A percentile compares a stretch with the other conserved stretches of the same genome.
These are phyloP conservation scores for Albatrellus ellisii DNA, from an alignment of 768 basidiomycete genomes.

Conservation along the genomic window DNA sequence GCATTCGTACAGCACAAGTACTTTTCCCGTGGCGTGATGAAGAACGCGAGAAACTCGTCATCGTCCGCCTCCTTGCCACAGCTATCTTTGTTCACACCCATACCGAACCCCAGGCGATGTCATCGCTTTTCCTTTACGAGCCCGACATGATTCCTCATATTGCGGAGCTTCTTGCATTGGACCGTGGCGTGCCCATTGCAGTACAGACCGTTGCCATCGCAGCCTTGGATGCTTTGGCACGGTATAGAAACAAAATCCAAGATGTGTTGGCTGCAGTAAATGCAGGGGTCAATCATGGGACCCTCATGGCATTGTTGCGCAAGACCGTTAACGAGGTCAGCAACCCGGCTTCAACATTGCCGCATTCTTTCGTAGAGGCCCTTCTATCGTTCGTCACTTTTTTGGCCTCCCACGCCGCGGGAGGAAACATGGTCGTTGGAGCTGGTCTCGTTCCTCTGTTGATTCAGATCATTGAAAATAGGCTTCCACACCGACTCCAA, in stretches of 20 bases:
- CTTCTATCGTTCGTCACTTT: constrained; percentile 78
- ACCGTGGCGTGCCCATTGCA: constrained; percentile 50
- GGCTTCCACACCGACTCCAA: constrained; percentile 48
- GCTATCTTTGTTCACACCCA: constrained; percentile 88
- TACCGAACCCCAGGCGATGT: constrained; percentile 61
- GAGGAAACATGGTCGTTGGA: constrained; percentile 88
- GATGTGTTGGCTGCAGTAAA: constrained; percentile 88
- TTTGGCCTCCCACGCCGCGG: constrained; percentile 72
- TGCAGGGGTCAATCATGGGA: constrained; percentile 92
- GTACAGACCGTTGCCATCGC: constrained; percentile 80
- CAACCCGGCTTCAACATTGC: constrained; percentile 47
- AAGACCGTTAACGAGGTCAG: constrained; percentile 67
- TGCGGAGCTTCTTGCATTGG: constrained; percentile 79
- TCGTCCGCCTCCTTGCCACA: constrained; percentile 73
- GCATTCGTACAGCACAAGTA: constrained; percentile 68
- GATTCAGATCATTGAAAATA: constrained; percentile 80
- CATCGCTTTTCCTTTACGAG: constrained; percentile 85
- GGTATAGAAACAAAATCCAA: constrained; percentile 70
- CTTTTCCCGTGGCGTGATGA: constrained; percentile 42
- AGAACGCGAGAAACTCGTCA: constrained; percentile 69
- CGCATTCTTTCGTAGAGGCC: constrained; percentile 73
- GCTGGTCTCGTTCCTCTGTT: constrained; percentile 85
- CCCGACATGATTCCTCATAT: constrained; percentile 84
- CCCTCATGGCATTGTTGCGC: constrained; percentile 79
- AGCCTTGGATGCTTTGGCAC: constrained; percentile 81